Base-by-base conservation (phyloP, 2,329 filamentous ascomycete genomes). In the Blastomyces parvus region DNA sequence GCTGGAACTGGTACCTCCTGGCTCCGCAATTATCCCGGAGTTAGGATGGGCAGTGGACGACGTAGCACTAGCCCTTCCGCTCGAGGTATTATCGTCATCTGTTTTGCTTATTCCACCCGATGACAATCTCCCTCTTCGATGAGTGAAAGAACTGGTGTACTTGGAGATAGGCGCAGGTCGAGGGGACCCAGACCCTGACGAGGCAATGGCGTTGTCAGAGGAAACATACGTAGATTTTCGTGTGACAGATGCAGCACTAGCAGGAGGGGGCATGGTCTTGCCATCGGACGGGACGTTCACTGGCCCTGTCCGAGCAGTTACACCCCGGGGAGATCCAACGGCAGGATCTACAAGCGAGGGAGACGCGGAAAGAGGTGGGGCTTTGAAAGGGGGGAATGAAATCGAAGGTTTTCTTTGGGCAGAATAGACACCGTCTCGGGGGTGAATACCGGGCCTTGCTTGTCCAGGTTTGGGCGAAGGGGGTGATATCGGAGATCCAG, bases 371-470 rank as follows among this genome's bases (percentile, higher is more conserved):
- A 97, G 80, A 1, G 93, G 95, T 13, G 93, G 93, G 17, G 92
- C 90, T 76, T 99, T 99, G 80, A 99, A 99, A 0, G 93, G 92
- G 69, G 95, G 90, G 70, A 97, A 96, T 0, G 90, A 95, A 27
- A 96, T 85, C 0, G 91, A 97, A 7, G 89, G 87, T 61, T 91
- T 85, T 69, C 91, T 84, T 61, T 82, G 82, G 58, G 83, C 78
- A 27, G 76, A 71, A 17, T 72, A 70, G 27, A 78, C 80, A 53
- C 72, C 73, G 56, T 89, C 85, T 50, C 79, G 75, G 8, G 79
- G 79, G 48, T 80, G 77, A 63, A 79, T 74, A 61, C 77, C 82
- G 63, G 76, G 80, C 70, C 79, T 84, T 67, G 77, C 77, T 65
- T 81, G 79, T 19, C 74, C 74, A 27, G 72, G 76, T 56, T 79